Evolutionary conservation across 2,329 filamentous ascomycete species (phyloP), one percentile per base, ranked within the genome.

Genomic region (Byssochlamys sp.): DNA sequence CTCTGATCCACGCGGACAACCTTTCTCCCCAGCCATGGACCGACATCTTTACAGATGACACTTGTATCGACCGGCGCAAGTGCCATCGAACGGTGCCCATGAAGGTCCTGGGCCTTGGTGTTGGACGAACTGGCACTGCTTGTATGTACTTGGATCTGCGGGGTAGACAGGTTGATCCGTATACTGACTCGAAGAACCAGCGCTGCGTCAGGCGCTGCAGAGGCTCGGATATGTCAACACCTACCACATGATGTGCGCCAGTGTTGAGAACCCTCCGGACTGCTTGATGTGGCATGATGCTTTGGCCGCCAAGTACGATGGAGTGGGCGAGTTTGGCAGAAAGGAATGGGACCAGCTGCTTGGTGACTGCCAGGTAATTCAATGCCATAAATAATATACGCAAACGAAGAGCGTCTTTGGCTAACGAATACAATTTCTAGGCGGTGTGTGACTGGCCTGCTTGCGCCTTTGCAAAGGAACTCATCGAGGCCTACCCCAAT

Each of bases 181-280:
- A 12, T 35, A 14, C 25, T 55, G 25, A 35, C 24, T 11, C 14
- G 12, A 26, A 26, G n/a, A 35, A 53, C 28, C 52, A 53, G 27
- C 52, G 33, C 28, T 53, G 4, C 80, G 84, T 60, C 81, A 80
- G 50, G 86, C 86, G 24, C 80, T 89, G 69, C 80, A 84, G 67
- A 77, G 83, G 64, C 78, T 89, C 48, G 86, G 86, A 60, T 88
- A 85, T 69, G 76, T 81, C 64, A 83, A 87, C 70, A 85, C 82
- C 59, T 88, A 89, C 78, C 86, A 89, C 76, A 87, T 87, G 84
- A 85, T 87, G 82, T 85, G 80, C 65, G 83, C 81, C 62, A 84
- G 81, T 59, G 82, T 87, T 59, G 84, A 88, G 73, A 88, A 86
- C 72, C 83, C 83, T 10, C 82, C 81, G 26, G 85, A 88, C 66